Percentiles rank a stretch among this genome's conserved stretches.
Conservation (phyloP, 169 alveolate genomes). For the Plasmodium billcollinsi region DNA sequence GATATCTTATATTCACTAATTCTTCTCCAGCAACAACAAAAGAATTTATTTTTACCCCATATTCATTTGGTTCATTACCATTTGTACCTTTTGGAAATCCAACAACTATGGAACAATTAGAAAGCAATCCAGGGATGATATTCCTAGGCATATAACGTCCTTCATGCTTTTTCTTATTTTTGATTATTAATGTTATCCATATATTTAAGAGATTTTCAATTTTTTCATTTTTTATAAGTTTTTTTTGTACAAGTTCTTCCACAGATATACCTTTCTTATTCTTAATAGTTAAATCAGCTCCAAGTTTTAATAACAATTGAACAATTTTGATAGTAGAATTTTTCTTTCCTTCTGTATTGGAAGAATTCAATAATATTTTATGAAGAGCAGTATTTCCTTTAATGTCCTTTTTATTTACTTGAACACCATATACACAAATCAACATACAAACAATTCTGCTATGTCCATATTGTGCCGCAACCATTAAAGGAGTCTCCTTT, state of each 20-base stretch:
- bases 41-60: constrained; percentile 65
- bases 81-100: constrained; percentile 39
- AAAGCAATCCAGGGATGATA: constrained; percentile 77
- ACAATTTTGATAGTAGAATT: constrained; percentile 27
- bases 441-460: constrained; percentile 82
- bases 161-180: constrained; percentile 25
- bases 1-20: constrained; percentile 1
- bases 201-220: constrained; percentile 60
- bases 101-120: constrained; percentile 79
- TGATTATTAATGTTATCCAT: constrained; percentile 55
- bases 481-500: constrained; percentile 89
- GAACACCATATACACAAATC: constrained; percentile 83
- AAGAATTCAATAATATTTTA: constrained; percentile 76
- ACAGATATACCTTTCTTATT: constrained; percentile 80
- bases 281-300: constrained; percentile 77
- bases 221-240: constrained; percentile 55
- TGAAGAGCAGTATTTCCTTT: constrained; percentile 88
- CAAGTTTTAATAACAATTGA: constrained; percentile 77
- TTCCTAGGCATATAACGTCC: constrained; percentile 18
- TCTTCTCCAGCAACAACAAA: constrained; percentile 73
- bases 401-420: constrained; percentile 86
- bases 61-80: constrained; percentile 1
- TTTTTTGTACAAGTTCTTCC: constrained; percentile 51
- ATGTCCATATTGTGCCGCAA: constrained; percentile 89
- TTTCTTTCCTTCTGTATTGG: constrained; percentile 18